phyloP scores from a whole-genome alignment of 2,329 filamentous ascomycete genomes.

The Exophiala bonariae region DNA sequence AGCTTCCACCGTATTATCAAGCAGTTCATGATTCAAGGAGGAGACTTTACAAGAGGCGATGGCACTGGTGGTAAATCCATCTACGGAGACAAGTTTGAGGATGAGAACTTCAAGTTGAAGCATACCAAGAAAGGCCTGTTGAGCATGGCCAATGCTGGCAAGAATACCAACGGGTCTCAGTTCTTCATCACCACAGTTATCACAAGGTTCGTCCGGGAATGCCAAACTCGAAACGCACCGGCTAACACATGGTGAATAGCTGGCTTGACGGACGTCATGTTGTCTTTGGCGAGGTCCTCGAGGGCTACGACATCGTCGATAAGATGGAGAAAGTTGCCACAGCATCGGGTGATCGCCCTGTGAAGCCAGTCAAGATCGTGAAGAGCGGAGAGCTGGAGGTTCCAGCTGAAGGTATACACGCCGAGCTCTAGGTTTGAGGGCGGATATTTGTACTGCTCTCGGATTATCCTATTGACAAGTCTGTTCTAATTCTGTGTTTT shows the following conservation, averaged over 20 bases:
- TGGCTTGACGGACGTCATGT: slow-evolving; percentile 67
- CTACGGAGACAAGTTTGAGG: slow-evolving; percentile 65
- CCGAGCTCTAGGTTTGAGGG: slow-evolving; percentile 58
- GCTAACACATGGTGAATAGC: slow-evolving; percentile 28
- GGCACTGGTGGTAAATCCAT: slow-evolving; percentile 68
- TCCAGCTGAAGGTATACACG: slow-evolving; percentile 65
- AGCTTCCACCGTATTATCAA: slow-evolving; percentile 71
- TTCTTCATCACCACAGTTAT: slow-evolving; percentile 67
- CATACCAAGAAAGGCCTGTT: slow-evolving; percentile 65
- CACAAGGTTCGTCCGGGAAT: slow-evolving; percentile 43
- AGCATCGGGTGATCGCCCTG: slow-evolving; percentile 57
- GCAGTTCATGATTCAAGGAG: slow-evolving; percentile 70
- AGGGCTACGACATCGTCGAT: slow-evolving; percentile 66
- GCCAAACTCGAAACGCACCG: too few species aligned
- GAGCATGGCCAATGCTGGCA: slow-evolving; percentile 65
- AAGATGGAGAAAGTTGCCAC: slow-evolving; percentile 65
- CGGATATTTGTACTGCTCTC: slow-evolving; percentile 24
- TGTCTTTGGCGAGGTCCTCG: slow-evolving; percentile 68
- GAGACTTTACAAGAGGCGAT: slow-evolving; percentile 66
- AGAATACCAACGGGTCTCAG: slow-evolving; percentile 52
- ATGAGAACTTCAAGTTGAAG: slow-evolving; percentile 72
- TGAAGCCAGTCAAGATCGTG: slow-evolving; percentile 60
- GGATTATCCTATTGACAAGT: slow-evolving; percentile 12
- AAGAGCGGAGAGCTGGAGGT: slow-evolving; percentile 66
- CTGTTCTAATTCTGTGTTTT: slow-evolving; percentile 12